Percentiles rank a stretch among this genome's conserved stretches.
Evolutionary conservation across 805 yeast species (phyloP).

Genomic region (Ogataea methylovora): DNA sequence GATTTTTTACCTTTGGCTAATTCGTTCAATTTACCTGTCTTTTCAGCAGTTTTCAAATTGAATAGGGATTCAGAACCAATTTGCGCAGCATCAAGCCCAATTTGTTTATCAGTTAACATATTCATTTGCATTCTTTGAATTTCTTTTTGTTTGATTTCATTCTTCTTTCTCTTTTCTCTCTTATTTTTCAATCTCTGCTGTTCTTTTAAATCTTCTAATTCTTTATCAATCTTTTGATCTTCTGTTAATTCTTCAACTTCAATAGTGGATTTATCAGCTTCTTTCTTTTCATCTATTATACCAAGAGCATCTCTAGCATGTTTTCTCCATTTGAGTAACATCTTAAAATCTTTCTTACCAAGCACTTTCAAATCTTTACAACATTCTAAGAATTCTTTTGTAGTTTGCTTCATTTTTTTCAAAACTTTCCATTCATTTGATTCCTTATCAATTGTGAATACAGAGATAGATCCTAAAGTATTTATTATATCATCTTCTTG

Average conservation of each 20-base stretch:
- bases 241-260: conserved; percentile 73
- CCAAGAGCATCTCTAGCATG: conserved; percentile 75
- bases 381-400: conserved; percentile 72
- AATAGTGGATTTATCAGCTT: conserved; percentile 31
- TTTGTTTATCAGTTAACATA: conserved; percentile 86
- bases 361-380: conserved; percentile 87
- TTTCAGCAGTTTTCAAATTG: conserved; percentile 77
- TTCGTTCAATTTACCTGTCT: conserved; percentile 72
- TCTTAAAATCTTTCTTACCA: conserved; percentile 89
- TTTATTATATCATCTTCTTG: conserved; percentile 73
- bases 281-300: conserved; percentile 48
- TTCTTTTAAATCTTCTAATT: conserved; percentile 64
- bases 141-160: conserved; percentile 83
- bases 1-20: conserved; percentile 70
- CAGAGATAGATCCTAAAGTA: conserved; percentile 65
- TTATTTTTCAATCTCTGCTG: conserved; percentile 62
- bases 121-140: conserved; percentile 90
- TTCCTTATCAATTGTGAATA: conserved; percentile 51
- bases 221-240: conserved; percentile 85
- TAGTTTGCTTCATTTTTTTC: conserved; percentile 67
- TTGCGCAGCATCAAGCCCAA: conserved; percentile 88
- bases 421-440: conserved; percentile 69
- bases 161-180: conserved; percentile 75
- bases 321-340: conserved; percentile 80
- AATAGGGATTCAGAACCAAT: conserved; percentile 75